Percentiles rank a stretch among this genome's conserved stretches.
These are phyloP conservation scores for Crithidia thermophila DNA, from an alignment of 208 protist species.

Conservation along the genomic window DNA sequence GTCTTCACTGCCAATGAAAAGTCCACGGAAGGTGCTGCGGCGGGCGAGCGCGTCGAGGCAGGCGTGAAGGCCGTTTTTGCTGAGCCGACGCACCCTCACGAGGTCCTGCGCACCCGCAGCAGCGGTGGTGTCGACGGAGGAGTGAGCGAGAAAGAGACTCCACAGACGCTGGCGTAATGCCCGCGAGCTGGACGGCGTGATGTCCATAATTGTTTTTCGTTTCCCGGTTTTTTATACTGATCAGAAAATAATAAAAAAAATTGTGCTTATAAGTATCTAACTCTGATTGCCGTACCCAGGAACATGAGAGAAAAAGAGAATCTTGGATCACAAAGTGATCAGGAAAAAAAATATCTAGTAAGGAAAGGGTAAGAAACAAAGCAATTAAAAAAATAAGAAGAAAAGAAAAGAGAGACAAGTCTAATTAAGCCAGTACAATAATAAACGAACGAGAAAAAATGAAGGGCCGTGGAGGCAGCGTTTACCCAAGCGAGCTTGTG, in stretches of 20 bases:
- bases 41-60: constrained; percentile 13
- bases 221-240: too few species aligned
- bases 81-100: background rate
- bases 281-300: too few species aligned
- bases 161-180: constrained; percentile 22
- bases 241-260: too few species aligned
- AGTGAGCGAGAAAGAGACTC: constrained; percentile 19
- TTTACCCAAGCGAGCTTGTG: too few species aligned
- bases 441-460: background rate
- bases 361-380: background rate
- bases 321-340: background rate
- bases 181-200: constrained; percentile 22
- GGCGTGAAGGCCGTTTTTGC: constrained; percentile 5
- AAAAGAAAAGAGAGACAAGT: background rate
- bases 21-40: constrained; percentile 15
- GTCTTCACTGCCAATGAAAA: constrained; percentile 25
- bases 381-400: background rate
- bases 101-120: background rate
- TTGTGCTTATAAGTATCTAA: too few species aligned
- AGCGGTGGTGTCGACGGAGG: background rate
- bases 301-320: background rate
- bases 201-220: constrained; percentile 21
- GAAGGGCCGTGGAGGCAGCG: too few species aligned
- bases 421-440: background rate
- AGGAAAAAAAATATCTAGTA: background rate